Evolutionary conservation across 495 filamentous ascomycete genomes (phyloP), one percentile per base, ranked within the genome.

Genomic region (Bathelium albidoporum): DNA sequence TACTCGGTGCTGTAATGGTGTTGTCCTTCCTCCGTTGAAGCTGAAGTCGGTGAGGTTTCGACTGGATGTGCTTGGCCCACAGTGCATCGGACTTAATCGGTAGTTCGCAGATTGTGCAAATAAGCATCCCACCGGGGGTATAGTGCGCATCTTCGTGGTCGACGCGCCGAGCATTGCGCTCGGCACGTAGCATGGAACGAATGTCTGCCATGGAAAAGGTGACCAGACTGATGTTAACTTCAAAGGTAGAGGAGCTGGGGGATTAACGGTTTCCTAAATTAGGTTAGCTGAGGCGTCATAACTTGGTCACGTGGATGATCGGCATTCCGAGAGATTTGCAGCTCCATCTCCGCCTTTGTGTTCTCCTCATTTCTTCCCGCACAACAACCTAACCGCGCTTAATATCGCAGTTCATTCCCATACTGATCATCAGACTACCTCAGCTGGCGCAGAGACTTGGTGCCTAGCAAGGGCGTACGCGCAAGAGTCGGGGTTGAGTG

Each of bases 161-260:
- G 65, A 90, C 86, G 69, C 87, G 84, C 65, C 90, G 86, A 58
- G 85, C 82, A 59, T 84, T 85, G 69, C 91, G 87, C 75, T 95
- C 89, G 72, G 84, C 88, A 67, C 90, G 87, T 53, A 95, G 83
- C 20, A 95, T 80, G 22, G 89, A 83, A 52, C 91, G 87, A 18
- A 91, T 87, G 71, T 95, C 90, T 65, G 90, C 83, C 91, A 96
- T 96, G 52, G 34, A 32, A 44, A 49, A 11, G 20, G 49, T 28
- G 16, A 29, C 7, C 29, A 44, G 34, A 39, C 22, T 24, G 49
- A 16, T 10, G 31, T 29, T 5, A 32, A 18, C 24, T 31, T 11
- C 24, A 14, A 10, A 62, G 36, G 24, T 26, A 3, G 26, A 34
- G 24, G 41, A 10, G 64, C 43, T 16, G 7, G 32, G 29, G 26